Base-by-base conservation (phyloP, 257 asterid genomes). In the Ilex asprella region DNA sequence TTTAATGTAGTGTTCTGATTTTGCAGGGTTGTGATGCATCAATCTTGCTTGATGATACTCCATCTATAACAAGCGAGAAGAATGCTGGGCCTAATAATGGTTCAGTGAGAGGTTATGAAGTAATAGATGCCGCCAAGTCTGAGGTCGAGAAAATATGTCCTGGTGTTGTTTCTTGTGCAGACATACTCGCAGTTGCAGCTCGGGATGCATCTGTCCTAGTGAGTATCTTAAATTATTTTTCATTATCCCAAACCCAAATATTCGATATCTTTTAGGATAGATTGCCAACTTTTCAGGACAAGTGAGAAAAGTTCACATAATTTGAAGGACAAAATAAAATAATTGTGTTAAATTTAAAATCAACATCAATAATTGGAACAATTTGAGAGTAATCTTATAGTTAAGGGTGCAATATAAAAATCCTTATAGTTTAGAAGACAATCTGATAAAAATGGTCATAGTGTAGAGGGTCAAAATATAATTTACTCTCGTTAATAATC, bases 11-110 rank as follows among this genome's bases (percentile, higher is more conserved):
- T 62, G 4, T 44, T 8, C 27, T 59, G 12, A 32, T 65, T 46
- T 32, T 21, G 6, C 47, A 70, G 77, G 81, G 81, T 16, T 76
- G 81, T 27, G 77, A 77, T 51, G 82, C 73, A 9, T 77, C 82
- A 3, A 60, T 77, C 30, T 58, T 76, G 46, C 61, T 76, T 3
- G 71, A 65, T 1, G 78, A 76, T 2, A 47, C 71, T 6, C 47
- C 78, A 6, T 10, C 78, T 58, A 64, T 76, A 16, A 60, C 60
- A 2, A 62, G 76, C 12, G 82, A 77, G 59, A 56, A 60, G 13
- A 47, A 52, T 0, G 79, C 79, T 7, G 7, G 11, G 56, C 76
- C 71, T 2, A 77, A 77, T 53, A 21, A 1, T 16, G 32, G 58
- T 14, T 77, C 82, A 1, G 76, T 31, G 0, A 61, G 82, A 62